Base-by-base conservation (phyloP, 108 stramenopile species). In the Cafeteria roenbergensis region DNA sequence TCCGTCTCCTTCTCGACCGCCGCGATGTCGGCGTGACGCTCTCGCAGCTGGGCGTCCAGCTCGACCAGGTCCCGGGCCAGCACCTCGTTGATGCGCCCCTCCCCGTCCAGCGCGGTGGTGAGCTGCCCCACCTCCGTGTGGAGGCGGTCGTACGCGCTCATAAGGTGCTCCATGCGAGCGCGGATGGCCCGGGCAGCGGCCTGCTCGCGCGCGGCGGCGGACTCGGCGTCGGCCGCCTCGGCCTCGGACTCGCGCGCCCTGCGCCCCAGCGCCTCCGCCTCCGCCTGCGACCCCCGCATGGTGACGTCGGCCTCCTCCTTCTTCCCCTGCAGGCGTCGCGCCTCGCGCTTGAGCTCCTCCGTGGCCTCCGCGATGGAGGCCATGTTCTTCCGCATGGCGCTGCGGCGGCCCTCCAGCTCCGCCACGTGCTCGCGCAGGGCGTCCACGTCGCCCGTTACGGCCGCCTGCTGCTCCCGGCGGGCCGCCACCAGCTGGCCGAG, bases 11-110 rank as follows among this genome's bases (percentile, higher is more conserved):
- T 30, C 61, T 55, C 29, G 21, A n/a, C 22, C 29, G 27, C 32
- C 26, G 30, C 37, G 24, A 52, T 21, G 25, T 69, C 68, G 28
- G 25, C 8, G 36, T 26, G 17, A 0, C 24, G 12, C 12, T 31
- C 38, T 1, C 28, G 33, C 22, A 35, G 50, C 24, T 30, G 51
- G 17, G 51, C 35, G 14, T 62, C 34, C 1, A 69, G 51, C 63
- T 62, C 61, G 37, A 30, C 33, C n/a, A 69, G 29, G 3, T 69
- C 68, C 32, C 61, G 9, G 21, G 65, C 65, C 35, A 69, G 37
- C 27, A 9, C 62, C 55, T 69, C 68, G 51, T 69, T 67, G 57
- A 22, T 27, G 20, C 34, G 29, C 25, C 38, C 17, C 9, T 55
- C 65, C 24, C 14, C 6, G 25, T 57, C 65, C 25, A 69, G 34